phyloP scores from a whole-genome alignment of 495 filamentous ascomycete genomes.

The Aspergillus nanangensis region DNA sequence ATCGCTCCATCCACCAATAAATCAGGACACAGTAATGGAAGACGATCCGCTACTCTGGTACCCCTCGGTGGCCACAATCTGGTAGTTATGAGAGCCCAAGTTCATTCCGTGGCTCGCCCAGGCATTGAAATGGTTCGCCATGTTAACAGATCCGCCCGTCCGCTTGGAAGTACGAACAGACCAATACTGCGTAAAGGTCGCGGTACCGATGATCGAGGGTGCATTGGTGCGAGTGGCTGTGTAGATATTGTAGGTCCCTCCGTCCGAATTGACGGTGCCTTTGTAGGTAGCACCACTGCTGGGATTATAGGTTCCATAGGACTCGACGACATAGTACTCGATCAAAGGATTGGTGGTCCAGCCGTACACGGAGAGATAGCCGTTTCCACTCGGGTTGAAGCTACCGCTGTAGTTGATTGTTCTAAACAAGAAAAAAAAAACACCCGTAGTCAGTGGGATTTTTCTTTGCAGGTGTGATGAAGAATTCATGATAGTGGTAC shows the following conservation, averaged over 20 bases:
- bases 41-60: constrained; percentile 51
- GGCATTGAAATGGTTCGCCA: constrained; percentile 58
- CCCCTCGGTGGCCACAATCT: constrained; percentile 58
- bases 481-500: not conserved
- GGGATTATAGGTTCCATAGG: constrained; percentile 53
- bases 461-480: not conserved
- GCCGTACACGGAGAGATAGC: constrained; percentile 59
- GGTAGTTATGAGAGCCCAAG: constrained; percentile 53
- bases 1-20: not conserved
- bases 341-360: constrained; percentile 59
- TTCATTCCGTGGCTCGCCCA: constrained; percentile 48
- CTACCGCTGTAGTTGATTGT: constrained; percentile 49
- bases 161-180: constrained; percentile 52
- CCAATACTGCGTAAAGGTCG: constrained; percentile 61
- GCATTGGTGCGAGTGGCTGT: constrained; percentile 53
- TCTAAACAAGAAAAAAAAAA: too few species aligned
- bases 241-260: constrained; percentile 62
- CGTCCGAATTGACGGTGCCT: constrained; percentile 55
- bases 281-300: constrained; percentile 38
- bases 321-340: constrained; percentile 63
- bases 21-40: constrained; percentile 40
- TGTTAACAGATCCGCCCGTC: constrained; percentile 48
- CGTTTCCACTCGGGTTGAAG: constrained; percentile 54
- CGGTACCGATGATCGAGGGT: constrained; percentile 54
- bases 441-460: not conserved